These are phyloP conservation scores for Aspergillus sp. DNA, from an alignment of 2,329 filamentous ascomycete species.

Conservation along the genomic window DNA sequence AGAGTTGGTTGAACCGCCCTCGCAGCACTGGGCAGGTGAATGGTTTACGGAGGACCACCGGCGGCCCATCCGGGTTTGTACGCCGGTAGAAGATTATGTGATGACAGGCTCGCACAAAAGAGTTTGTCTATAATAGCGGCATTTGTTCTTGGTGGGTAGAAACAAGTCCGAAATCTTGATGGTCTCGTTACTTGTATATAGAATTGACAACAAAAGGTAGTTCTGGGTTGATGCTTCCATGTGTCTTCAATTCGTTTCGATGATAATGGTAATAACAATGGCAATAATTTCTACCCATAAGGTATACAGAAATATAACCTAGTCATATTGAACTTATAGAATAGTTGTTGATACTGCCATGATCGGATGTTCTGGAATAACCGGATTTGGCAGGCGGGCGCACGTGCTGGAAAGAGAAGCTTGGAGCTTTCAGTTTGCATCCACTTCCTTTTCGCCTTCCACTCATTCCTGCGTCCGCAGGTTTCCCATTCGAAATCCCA, in stretches of 20 bases:
- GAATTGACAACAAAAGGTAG: too few species aligned
- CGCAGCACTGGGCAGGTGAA: slow-evolving; percentile 30
- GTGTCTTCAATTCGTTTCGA: too few species aligned
- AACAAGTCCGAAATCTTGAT: too few species aligned
- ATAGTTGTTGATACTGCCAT: background rate
- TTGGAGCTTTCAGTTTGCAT: slow-evolving; percentile 11
- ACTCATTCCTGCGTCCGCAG: slow-evolving; percentile 4
- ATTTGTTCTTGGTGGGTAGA: too few species aligned
- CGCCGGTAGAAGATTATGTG: slow-evolving; percentile 22
- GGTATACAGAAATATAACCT: too few species aligned
- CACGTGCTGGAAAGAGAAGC: slow-evolving; percentile 19
- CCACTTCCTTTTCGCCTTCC: slow-evolving; percentile 8
- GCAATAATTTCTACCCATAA: too few species aligned
- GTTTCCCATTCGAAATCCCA: slow-evolving; percentile 3
- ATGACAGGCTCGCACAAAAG: too few species aligned
- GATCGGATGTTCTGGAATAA: background rate
- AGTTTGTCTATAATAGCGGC: too few species aligned
- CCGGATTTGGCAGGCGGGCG: slow-evolving; percentile 9
- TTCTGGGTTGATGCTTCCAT: too few species aligned
- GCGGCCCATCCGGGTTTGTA: slow-evolving; percentile 36
- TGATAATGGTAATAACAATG: too few species aligned
- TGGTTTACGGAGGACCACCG: slow-evolving; percentile 36
- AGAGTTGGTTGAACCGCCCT: slow-evolving; percentile 38
- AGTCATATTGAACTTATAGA: too few species aligned
- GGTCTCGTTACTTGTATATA: too few species aligned